Evolutionary conservation across 2,329 filamentous ascomycete species (phyloP).

Genomic region (Talaromyces amestolkiae): DNA sequence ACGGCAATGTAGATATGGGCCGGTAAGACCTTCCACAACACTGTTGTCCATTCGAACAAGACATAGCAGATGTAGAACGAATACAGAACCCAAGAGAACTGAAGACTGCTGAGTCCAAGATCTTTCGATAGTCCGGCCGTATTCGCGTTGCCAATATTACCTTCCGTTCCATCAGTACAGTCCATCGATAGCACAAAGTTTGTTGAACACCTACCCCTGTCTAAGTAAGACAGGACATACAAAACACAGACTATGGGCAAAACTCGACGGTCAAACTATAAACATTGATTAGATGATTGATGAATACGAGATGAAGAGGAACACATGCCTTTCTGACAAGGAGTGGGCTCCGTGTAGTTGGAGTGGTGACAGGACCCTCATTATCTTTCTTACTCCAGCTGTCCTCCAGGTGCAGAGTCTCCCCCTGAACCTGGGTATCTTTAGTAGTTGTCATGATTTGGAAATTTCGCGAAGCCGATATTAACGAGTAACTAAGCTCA

Average conservation of each 20-base stretch:
- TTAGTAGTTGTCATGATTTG: not conserved
- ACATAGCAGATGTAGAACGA: constrained; percentile 17
- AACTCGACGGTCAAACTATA: not conserved
- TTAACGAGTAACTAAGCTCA: not conserved
- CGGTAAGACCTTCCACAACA: constrained; percentile 7
- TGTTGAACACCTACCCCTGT: not conserved
- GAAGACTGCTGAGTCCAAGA: constrained; percentile 13
- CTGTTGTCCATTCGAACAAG: constrained; percentile 15
- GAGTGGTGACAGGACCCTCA: not conserved
- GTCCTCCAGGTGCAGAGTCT: not conserved
- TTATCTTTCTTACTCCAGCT: not conserved
- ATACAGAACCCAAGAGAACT: constrained; percentile 17
- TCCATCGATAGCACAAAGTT: not conserved
- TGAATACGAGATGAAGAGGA: not conserved
- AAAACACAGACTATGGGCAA: not conserved
- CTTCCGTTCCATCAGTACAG: not conserved
- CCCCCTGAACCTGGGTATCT: not conserved
- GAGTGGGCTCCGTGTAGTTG: not conserved
- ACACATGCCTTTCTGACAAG: not conserved
- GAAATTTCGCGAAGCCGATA: not conserved
- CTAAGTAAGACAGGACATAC: not conserved
- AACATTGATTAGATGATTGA: not conserved
- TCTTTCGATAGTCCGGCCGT: constrained; percentile 15
- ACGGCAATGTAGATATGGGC: not conserved
- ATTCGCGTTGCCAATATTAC: constrained; percentile 19